These are phyloP conservation scores for Populus trichocarpa DNA, from an alignment of 441 rosid species.

Conservation along the genomic window DNA sequence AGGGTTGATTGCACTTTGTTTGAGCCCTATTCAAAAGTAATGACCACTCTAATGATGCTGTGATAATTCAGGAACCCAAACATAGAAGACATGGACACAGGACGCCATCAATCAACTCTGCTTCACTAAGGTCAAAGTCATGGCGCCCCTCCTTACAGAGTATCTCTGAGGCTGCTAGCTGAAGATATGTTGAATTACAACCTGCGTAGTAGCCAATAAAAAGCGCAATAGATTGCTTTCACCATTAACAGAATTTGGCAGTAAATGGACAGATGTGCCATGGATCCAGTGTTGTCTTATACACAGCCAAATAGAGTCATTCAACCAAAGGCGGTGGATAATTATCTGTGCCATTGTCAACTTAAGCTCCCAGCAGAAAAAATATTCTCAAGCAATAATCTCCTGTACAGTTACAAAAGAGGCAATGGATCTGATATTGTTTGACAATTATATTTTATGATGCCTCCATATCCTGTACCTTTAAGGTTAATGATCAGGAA, in stretches of 20 bases:
- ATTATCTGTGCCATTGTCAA: conserved; percentile 12
- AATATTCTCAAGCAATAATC: conserved; percentile 27
- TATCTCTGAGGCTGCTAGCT: conserved; percentile 71
- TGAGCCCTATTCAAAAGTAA: background rate
- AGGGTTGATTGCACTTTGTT: background rate
- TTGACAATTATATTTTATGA: conserved; percentile 18
- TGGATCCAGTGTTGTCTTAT: background rate
- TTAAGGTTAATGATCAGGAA: conserved; percentile 5
- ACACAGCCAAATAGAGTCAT: conserved; percentile 8
- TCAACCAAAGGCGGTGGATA: conserved; percentile 11
- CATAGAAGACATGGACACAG: conserved; percentile 49
- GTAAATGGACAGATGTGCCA: conserved; percentile 14
- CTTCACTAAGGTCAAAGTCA: conserved; percentile 49
- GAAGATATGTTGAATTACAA: conserved; percentile 20
- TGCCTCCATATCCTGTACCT: background rate
- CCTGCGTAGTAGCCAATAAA: conserved; percentile 4
- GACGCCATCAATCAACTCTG: conserved; percentile 36
- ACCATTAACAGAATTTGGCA: conserved; percentile 17
- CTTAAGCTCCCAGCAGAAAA: conserved; percentile 8
- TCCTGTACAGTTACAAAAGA: conserved; percentile 31
- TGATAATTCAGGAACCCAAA: conserved; percentile 37
- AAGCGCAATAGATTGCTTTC: conserved; percentile 9
- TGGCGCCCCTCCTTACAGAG: conserved; percentile 90
- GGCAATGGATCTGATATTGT: conserved; percentile 33
- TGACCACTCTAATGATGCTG: background rate